A percentile compares a stretch with the other conserved stretches of the same genome.
phyloP scores from a whole-genome alignment of 1,139 yeast genomes.

The Hyphopichia buzzinii region DNA sequence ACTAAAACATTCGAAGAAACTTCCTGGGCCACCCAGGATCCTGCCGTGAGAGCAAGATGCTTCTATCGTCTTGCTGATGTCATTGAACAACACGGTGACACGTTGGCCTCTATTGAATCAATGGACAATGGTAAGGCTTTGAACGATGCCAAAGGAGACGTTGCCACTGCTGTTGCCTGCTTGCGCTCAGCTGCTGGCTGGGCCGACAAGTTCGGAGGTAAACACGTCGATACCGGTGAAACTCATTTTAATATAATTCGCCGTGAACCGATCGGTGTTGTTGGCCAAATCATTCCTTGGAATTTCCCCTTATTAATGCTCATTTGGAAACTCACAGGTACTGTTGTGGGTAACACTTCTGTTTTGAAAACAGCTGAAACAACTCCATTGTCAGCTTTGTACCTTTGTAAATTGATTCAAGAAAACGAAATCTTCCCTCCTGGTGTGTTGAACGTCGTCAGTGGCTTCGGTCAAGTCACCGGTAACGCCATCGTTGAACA shows the following conservation, averaged over 20 bases:
- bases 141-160: constrained; percentile 42
- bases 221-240: constrained; percentile 53
- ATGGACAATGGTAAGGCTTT: constrained; percentile 71
- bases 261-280: constrained; percentile 31
- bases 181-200: constrained; percentile 69
- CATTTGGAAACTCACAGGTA: constrained; percentile 35
- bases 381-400: constrained; percentile 35
- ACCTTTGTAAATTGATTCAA: constrained; percentile 26
- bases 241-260: constrained; percentile 44
- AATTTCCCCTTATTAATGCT: constrained; percentile 39
- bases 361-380: constrained; percentile 35
- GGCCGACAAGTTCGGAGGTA: constrained; percentile 69
- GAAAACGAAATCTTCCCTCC: constrained; percentile 30
- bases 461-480: constrained; percentile 30
- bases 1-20: constrained; percentile 45
- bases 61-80: constrained; percentile 55
- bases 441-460: constrained; percentile 33
- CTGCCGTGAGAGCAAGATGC: constrained; percentile 44
- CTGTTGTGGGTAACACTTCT: constrained; percentile 34
- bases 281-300: constrained; percentile 41
- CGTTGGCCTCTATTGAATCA: constrained; percentile 59
- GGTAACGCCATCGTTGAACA: constrained; percentile 33
- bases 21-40: constrained; percentile 34
- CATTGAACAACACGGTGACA: constrained; percentile 50
- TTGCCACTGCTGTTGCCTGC: constrained; percentile 49